These are phyloP conservation scores for Podaxis sp. DNA, from an alignment of 768 basidiomycete species.

Conservation along the genomic window DNA sequence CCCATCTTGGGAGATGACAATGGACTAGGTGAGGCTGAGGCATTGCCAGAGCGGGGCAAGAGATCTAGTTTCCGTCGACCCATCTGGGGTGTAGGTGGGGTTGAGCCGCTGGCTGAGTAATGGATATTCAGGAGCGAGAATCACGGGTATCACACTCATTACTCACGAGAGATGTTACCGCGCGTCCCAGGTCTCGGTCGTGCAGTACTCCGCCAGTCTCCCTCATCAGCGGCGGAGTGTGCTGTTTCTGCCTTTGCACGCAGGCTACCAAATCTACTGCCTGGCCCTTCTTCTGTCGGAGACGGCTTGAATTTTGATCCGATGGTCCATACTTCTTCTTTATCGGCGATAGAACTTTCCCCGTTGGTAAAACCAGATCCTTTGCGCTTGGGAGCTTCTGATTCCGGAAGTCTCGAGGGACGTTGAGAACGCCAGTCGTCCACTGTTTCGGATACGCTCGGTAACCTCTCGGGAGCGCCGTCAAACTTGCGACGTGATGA, in stretches of 20 bases:
- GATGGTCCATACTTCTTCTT: constrained; percentile 76
- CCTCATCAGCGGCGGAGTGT: constrained; percentile 52
- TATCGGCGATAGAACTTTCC: constrained; percentile 60
- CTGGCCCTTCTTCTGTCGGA: constrained; percentile 36
- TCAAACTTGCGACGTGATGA: constrained; percentile 68
- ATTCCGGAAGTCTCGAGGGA: constrained; percentile 43
- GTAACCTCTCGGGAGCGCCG: constrained; percentile 42
- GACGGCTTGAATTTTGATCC: constrained; percentile 74
- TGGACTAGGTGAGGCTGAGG: constrained; percentile 70
- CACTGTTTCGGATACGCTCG: constrained; percentile 58
- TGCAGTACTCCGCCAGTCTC: constrained; percentile 66
- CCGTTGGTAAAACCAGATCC: constrained; percentile 54
- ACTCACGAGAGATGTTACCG: constrained; percentile 65
- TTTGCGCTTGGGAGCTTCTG: constrained; percentile 53
- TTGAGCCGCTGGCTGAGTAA: constrained; percentile 60
- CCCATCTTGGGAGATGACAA: constrained; percentile 78
- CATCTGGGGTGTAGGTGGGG: constrained; percentile 81
- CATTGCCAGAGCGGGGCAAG: constrained; percentile 71
- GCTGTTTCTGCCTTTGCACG: constrained; percentile 54
- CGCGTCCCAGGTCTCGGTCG: constrained; percentile 41
- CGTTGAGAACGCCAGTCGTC: constrained; percentile 74
- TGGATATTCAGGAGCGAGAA: constrained; percentile 13
- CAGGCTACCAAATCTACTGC: constrained; percentile 44
- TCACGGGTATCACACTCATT: not conserved
- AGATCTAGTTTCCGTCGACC: constrained; percentile 82